Base-by-base conservation (phyloP, 371 early-diverging fungal genomes). In the Umbelopsis sp. region DNA sequence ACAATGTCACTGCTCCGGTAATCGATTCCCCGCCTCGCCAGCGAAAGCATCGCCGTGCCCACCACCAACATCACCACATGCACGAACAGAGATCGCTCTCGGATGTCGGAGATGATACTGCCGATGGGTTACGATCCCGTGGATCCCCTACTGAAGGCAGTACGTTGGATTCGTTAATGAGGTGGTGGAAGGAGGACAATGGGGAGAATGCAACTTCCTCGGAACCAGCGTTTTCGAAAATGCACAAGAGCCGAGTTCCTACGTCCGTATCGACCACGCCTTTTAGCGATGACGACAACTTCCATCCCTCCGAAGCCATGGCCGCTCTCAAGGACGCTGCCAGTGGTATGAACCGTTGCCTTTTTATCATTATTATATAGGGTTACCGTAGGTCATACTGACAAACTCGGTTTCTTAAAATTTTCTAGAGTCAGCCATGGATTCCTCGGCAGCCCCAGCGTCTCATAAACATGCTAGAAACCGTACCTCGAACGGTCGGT, bases 271-370 rank as follows among this genome's bases (percentile, higher is more conserved):
- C 22, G 11, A 16, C 9, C 29, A 37, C 12, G 37, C 37, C 57
- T 5, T 35, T 35, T 1, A 57, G 16, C 1, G 57, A 57, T 8
- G 57, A 57, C 16, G 57, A 57, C 29, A 10, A 8, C 32, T 29
- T 18, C 0, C 57, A 57, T 0, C 77, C 76, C 25, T 82, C 83
- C 16, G 83, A 82, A 48, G 83, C 83, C 24, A 76, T 82, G 44
- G 80, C 76, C 20, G 83, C 83, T 8, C 70, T 82, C 11, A 79
- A 82, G 63, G 79, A 78, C 71, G 83, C 80, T n/a, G 79, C 70
- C 35, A 79, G 77, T 63, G 83, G 83, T 78, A 72, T 69, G 66
- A 18, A 68, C 1, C 48, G 16, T 48, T n/a, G 48, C 4, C 6
- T 46, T 46, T n/a, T 46, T 38, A 22, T 29, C 4, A 29, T 29